Base-by-base conservation (phyloP, 2,329 filamentous ascomycete species). In the Cercospora sesami region DNA sequence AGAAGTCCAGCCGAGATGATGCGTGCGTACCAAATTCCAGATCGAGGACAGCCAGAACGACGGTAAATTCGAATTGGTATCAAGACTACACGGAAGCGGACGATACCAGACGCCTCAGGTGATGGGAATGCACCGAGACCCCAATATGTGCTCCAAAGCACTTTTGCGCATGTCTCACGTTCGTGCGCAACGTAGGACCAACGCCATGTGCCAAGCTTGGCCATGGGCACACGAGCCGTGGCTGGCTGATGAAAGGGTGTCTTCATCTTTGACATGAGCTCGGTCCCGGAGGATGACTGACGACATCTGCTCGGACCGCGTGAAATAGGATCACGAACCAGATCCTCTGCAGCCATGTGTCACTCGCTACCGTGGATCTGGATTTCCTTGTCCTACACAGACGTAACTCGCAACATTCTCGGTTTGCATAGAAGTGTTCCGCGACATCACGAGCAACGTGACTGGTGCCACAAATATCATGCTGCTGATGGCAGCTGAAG, bases 271-370 rank as follows among this genome's bases (percentile, higher is more conserved):
- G 51, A 55, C 51, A 28, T 55, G 53, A 57, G n/a, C 53, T 57
- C 53, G 53, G 53, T 57, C 9, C 53, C 53, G 53, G 53, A 57
- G 23, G 26, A 57, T 61, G 57, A 31, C 57, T 60, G 57, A 60
- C 57, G 57, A 60, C 57, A 60, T 60, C 57, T 60, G 59, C 36
- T 26, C 59, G 59, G 59, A 45, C 59, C 59, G 59, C 33, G 59
- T 61, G 59, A 36, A 16, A 18, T 21, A 61, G 59, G 33, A 61
- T 61, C 59, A 61, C 59, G 36, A 61, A 45, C 59, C 59, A 61
- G 21, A 61, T 42, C 33, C 31, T 61, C 39, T 31, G 60, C 61
- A 39, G 30, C 61, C 61, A 63, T 63, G 30, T 63, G 45, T 63
- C 61, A 55, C 45, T 51, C 61, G 45, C 21, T 63, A 63, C 61